Evolutionary conservation across 2,329 filamentous ascomycete genomes (phyloP).

Genomic region (Cordyceps fumosorosea): DNA sequence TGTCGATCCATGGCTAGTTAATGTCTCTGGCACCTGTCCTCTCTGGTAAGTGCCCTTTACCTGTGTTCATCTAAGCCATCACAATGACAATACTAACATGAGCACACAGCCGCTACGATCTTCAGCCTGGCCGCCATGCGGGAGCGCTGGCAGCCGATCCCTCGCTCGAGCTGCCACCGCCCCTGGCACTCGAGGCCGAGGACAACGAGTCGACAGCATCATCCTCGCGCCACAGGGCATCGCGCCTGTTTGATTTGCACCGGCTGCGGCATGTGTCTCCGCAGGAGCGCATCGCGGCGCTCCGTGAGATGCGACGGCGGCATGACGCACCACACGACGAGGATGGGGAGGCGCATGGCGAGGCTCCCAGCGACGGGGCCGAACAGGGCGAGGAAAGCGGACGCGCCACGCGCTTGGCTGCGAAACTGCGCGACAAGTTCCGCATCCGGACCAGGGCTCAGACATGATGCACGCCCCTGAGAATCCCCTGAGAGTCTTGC

Average conservation of each 20-base stretch:
- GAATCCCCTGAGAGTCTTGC: too few species aligned
- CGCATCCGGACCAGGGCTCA: constrained; percentile 44
- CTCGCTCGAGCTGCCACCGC: constrained; percentile 30
- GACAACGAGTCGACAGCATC: constrained; percentile 26
- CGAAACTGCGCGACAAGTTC: constrained; percentile 47
- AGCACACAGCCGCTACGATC: constrained; percentile 44
- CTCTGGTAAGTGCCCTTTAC: constrained; percentile 49
- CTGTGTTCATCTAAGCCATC: neutral
- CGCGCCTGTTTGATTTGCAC: constrained; percentile 50
- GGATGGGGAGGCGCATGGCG: neutral
- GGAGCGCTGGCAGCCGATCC: constrained; percentile 18
- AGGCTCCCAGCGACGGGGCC: constrained; percentile 4
- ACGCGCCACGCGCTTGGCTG: constrained; percentile 39
- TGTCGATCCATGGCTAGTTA: constrained; percentile 64
- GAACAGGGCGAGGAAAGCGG: constrained; percentile 28
- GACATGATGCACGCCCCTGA: constrained; percentile 11
- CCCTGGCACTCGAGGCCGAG: constrained; percentile 34
- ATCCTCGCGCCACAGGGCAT: constrained; percentile 35
- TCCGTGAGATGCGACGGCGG: constrained; percentile 38
- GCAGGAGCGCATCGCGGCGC: constrained; percentile 55
- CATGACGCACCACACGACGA: constrained; percentile 7
- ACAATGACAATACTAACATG: constrained; percentile 16
- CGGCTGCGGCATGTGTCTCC: constrained; percentile 51
- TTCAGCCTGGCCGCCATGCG: constrained; percentile 34
- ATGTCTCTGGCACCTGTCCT: constrained; percentile 63